Conservation (phyloP, 1,139 yeast genomes). For the Hemisphaericaspora xylofermentans region DNA sequence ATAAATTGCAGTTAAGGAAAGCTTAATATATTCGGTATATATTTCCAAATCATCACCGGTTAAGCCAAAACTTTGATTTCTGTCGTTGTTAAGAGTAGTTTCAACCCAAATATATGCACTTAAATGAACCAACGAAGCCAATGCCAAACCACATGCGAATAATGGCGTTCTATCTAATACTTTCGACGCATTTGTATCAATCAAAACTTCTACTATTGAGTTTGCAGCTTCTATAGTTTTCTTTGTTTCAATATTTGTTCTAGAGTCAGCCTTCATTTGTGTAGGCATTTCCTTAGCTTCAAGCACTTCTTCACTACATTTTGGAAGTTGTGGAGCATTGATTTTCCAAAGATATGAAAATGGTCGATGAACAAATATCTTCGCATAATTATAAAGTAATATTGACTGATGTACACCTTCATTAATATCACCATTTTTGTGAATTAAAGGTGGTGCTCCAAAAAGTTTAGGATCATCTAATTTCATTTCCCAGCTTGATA, state of each 20-base stretch:
- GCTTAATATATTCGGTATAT: conserved; percentile 46
- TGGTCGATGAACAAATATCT: conserved; percentile 51
- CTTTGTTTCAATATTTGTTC: conserved; percentile 48
- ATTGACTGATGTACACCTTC: conserved; percentile 53
- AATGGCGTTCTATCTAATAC: conserved; percentile 46
- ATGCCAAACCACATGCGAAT: conserved; percentile 51
- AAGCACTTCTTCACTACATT: conserved; percentile 22
- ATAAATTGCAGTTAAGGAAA: conserved; percentile 45
- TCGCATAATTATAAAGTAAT: conserved; percentile 46
- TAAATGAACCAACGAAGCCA: conserved; percentile 47
- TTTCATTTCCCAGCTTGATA: conserved; percentile 50
- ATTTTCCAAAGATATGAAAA: conserved; percentile 51
- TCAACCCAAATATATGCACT: conserved; percentile 52
- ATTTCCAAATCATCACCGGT: conserved; percentile 35
- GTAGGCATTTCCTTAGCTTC: conserved; percentile 13
- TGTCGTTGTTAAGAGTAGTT: conserved; percentile 17
- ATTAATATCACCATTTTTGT: conserved; percentile 41
- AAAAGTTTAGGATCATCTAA: conserved; percentile 43
- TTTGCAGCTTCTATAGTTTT: conserved; percentile 54
- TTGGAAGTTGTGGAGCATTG: conserved; percentile 41
- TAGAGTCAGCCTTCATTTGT: conserved; percentile 25
- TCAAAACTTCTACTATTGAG: conserved; percentile 41
- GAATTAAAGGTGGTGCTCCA: conserved; percentile 40
- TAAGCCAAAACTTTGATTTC: conserved; percentile 13
- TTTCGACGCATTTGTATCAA: conserved; percentile 45